phyloP scores from a whole-genome alignment of 2,329 filamentous ascomycete genomes.

The Trichoderma pleuroti region DNA sequence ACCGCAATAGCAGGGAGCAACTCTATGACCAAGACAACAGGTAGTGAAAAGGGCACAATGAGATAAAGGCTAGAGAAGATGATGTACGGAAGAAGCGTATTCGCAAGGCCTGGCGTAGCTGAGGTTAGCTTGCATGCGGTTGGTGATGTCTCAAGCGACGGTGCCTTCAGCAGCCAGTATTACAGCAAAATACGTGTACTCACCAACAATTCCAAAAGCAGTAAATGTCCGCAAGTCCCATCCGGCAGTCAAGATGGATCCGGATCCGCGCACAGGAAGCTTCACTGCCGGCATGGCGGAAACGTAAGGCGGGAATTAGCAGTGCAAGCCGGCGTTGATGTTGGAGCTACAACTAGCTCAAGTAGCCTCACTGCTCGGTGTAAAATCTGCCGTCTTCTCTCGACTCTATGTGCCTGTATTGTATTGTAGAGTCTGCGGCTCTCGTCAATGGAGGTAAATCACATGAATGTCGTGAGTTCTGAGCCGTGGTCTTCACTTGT shows the following conservation, averaged over 20 bases:
- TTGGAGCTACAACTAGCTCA: background rate
- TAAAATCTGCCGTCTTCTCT: background rate
- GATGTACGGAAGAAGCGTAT: background rate
- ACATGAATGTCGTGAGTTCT: background rate
- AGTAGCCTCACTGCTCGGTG: background rate
- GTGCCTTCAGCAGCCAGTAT: background rate
- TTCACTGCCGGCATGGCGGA: background rate
- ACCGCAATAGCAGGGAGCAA: constrained; percentile 29
- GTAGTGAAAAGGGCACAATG: background rate
- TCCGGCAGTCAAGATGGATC: background rate
- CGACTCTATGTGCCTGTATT: background rate
- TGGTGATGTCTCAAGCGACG: background rate
- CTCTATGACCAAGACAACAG: constrained; percentile 1
- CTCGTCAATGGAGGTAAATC: background rate
- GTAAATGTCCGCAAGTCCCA: background rate
- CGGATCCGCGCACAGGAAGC: background rate
- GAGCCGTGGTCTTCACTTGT: background rate
- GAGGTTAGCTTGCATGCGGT: background rate
- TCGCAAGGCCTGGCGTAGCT: background rate
- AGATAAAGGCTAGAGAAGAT: constrained; percentile 11
- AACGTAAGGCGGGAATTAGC: background rate
- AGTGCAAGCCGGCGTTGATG: background rate
- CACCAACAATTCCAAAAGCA: constrained; percentile 7
- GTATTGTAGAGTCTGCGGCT: background rate
- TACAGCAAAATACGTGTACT: background rate